Conservation (phyloP, 305 asterid genomes). For the Rubia occidens region DNA sequence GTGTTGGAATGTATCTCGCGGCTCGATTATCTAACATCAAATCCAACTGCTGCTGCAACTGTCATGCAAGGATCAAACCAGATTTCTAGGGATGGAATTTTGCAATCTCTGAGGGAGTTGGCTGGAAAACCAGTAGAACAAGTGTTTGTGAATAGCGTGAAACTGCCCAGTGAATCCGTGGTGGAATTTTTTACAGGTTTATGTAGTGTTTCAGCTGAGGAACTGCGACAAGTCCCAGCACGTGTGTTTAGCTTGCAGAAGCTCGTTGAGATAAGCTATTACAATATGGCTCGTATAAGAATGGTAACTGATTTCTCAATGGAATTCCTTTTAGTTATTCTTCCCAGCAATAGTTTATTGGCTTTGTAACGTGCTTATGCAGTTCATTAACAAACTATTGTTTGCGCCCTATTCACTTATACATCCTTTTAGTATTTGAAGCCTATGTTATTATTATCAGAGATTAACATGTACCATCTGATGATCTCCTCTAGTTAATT, state of each 20-base stretch:
- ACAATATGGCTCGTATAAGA: conserved; percentile 98
- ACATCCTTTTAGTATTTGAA: neutral
- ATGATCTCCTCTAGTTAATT: neutral
- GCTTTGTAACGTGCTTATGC: neutral
- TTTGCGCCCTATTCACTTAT: neutral
- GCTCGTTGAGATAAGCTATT: conserved; percentile 98
- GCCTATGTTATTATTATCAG: neutral
- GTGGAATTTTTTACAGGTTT: conserved; percentile 95
- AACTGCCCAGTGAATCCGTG: conserved; percentile 93
- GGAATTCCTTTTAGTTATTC: neutral
- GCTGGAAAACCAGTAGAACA: conserved; percentile 92
- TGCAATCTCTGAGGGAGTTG: conserved; percentile 90
- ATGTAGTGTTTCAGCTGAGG: conserved; percentile 96
- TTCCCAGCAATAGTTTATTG: neutral
- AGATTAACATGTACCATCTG: neutral
- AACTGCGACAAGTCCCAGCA: conserved; percentile 85
- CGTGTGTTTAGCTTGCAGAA: conserved; percentile 98
- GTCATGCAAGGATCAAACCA: conserved; percentile 98
- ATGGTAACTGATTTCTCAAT: conserved; percentile 60
- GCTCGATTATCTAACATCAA: conserved; percentile 84
- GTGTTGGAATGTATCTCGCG: conserved; percentile 94
- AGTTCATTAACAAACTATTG: neutral
- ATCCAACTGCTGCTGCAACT: conserved; percentile 88
- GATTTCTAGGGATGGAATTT: conserved; percentile 80
- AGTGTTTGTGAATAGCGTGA: conserved; percentile 87